These are phyloP conservation scores for Cyberlindnera xylosilytica DNA, from an alignment of 805 yeast species.

Conservation along the genomic window DNA sequence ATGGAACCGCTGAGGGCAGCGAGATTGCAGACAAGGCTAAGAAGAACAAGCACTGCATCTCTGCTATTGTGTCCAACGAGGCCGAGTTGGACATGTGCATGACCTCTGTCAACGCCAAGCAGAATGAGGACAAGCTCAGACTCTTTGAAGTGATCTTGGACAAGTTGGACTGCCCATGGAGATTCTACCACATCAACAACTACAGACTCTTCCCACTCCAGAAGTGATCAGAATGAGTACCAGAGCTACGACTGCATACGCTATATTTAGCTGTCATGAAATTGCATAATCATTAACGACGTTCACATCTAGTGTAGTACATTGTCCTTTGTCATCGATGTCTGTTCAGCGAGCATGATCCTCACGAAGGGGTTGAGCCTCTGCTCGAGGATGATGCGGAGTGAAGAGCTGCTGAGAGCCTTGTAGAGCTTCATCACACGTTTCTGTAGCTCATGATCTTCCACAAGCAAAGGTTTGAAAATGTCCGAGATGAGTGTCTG, in stretches of 20 bases:
- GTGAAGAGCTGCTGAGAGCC: conserved; percentile 9
- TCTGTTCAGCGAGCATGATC: conserved; percentile 6
- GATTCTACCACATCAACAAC: conserved; percentile 44
- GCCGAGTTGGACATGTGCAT: conserved; percentile 32
- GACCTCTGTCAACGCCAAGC: conserved; percentile 32
- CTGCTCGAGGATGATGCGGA: conserved; percentile 17
- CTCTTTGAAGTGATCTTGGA: conserved; percentile 60
- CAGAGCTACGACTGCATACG: background rate
- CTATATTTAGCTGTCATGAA: background rate
- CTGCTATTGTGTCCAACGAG: conserved; percentile 35
- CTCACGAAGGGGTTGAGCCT: conserved; percentile 18
- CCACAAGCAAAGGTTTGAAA: conserved; percentile 20
- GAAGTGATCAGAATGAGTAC: conserved; percentile 4
- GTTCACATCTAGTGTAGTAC: too few species aligned
- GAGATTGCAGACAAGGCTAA: conserved; percentile 30
- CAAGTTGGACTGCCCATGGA: conserved; percentile 62
- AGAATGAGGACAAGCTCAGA: conserved; percentile 34
- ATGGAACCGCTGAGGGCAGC: conserved; percentile 27
- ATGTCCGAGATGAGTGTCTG: conserved; percentile 13
- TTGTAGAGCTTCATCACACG: conserved; percentile 12
- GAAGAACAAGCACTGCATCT: conserved; percentile 26
- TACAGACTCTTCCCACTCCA: conserved; percentile 25
- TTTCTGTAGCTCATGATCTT: conserved; percentile 12
- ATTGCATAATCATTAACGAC: background rate
- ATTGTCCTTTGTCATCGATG: too few species aligned